Percentiles rank a stretch among this genome's conserved stretches.
phyloP scores from a whole-genome alignment of 352 stramenopile species.

The Globisporangium splendens region DNA sequence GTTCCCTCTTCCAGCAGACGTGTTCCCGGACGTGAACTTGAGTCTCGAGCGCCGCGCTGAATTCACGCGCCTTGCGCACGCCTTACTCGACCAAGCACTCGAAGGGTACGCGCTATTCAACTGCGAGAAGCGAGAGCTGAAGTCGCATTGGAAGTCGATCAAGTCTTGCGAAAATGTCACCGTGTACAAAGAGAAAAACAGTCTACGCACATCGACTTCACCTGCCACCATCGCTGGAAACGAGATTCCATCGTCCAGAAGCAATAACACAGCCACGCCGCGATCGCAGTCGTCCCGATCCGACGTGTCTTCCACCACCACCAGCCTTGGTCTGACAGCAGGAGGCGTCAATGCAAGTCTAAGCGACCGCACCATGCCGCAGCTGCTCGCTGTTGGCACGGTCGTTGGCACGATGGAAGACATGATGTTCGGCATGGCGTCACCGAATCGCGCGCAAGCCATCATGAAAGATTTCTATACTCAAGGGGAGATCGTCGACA shows the following conservation, averaged over 20 bases:
- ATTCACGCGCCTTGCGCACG: conserved; percentile 22
- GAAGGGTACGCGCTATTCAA: conserved; percentile 25
- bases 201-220: conserved; percentile 13
- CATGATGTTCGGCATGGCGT: conserved; percentile 50
- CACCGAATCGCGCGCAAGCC: conserved; percentile 31
- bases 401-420: conserved; percentile 55
- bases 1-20: conserved; percentile 24
- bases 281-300: conserved; percentile 13
- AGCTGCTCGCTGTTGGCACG: conserved; percentile 36
- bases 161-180: conserved; percentile 45
- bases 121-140: conserved; percentile 22
- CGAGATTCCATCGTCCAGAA: not conserved
- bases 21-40: conserved; percentile 28
- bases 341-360: conserved; percentile 10
- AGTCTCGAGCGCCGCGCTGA: conserved; percentile 24
- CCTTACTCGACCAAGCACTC: conserved; percentile 29
- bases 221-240: not conserved
- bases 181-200: conserved; percentile 43
- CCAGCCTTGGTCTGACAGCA: conserved; percentile 2
- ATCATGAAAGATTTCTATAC: conserved; percentile 34
- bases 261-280: not conserved
- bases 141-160: conserved; percentile 41
- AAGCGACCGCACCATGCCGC: conserved; percentile 38
- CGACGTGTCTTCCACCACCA: conserved; percentile 11
- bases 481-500: conserved; percentile 34